Evolutionary conservation across 108 stramenopile species (phyloP).

Genomic region (Fragilariopsis cylindrus): DNA sequence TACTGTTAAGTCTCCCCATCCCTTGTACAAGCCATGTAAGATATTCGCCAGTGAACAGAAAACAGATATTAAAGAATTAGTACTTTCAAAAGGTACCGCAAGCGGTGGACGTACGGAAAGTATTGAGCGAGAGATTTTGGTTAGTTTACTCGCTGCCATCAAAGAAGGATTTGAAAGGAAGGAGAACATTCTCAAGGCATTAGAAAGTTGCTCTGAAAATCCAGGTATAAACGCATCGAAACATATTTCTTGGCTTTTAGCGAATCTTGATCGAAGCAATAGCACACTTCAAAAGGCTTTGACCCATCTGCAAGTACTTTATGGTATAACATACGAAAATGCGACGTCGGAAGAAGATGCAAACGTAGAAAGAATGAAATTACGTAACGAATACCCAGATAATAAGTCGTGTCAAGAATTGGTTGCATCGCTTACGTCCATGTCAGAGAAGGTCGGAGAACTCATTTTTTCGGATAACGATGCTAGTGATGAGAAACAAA

Average conservation of each 20-base stretch:
- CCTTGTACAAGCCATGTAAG: background rate
- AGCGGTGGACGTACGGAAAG: background rate
- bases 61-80: background rate
- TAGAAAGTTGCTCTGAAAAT: constrained; percentile 10
- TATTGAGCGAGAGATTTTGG: constrained; percentile 17
- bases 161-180: constrained; percentile 9
- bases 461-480: background rate
- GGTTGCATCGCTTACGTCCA: background rate
- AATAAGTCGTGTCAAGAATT: background rate
- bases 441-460: constrained; percentile 10
- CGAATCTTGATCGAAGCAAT: constrained; percentile 26
- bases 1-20: background rate
- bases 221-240: background rate
- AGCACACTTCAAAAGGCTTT: constrained; percentile 17
- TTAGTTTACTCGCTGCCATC: background rate
- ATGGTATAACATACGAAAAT: constrained; percentile 1
- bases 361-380: constrained; percentile 1
- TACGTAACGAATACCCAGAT: background rate
- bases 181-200: constrained; percentile 11
- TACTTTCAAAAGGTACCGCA: background rate
- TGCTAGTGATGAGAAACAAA: background rate
- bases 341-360: background rate
- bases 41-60: background rate
- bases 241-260: constrained; percentile 8
- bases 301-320: constrained; percentile 18